phyloP scores from a whole-genome alignment of 1,139 yeast genomes.

The Candida frijolesensis region DNA sequence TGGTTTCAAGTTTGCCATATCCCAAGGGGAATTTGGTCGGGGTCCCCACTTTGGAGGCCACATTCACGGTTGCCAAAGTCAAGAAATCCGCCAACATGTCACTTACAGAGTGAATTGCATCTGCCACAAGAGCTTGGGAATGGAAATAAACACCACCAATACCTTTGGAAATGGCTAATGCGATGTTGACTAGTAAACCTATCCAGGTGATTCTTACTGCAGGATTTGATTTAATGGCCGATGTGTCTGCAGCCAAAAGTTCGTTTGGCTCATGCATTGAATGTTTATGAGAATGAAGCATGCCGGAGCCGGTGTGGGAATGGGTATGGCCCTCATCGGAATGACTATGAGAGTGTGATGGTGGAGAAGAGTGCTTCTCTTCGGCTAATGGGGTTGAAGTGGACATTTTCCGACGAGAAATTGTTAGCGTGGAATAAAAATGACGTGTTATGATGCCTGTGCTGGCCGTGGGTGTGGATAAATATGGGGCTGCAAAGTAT shows the following conservation, averaged over 20 bases:
- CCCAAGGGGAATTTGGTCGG: slow-evolving; percentile 74
- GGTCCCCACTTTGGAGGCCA: slow-evolving; percentile 69
- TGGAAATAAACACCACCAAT: slow-evolving; percentile 90
- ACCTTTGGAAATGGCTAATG: slow-evolving; percentile 85
- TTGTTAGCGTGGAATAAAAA: slow-evolving; percentile 11
- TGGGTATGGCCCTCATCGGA: slow-evolving; percentile 30
- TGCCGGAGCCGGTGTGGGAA: slow-evolving; percentile 19
- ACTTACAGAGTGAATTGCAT: slow-evolving; percentile 88
- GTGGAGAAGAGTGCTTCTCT: slow-evolving; percentile 1
- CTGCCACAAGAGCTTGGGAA: slow-evolving; percentile 92
- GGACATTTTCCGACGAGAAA: slow-evolving; percentile 9
- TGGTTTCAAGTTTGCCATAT: slow-evolving; percentile 88
- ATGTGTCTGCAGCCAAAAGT: slow-evolving; percentile 31
- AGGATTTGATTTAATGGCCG: slow-evolving; percentile 57
- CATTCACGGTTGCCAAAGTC: slow-evolving; percentile 85
- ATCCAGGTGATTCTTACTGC: slow-evolving; percentile 94
- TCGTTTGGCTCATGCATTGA: slow-evolving; percentile 46
- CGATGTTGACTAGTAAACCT: slow-evolving; percentile 80
- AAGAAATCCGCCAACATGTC: slow-evolving; percentile 88
- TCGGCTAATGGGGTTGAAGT: background rate
- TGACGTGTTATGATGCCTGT: slow-evolving; percentile 7
- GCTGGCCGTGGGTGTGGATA: background rate
- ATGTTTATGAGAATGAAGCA: slow-evolving; percentile 27
- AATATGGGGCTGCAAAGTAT: background rate
- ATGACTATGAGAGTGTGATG: slow-evolving; percentile 10